These are phyloP conservation scores for Ocimum tenuiflorum DNA, from an alignment of 257 asterid species.

Conservation along the genomic window DNA sequence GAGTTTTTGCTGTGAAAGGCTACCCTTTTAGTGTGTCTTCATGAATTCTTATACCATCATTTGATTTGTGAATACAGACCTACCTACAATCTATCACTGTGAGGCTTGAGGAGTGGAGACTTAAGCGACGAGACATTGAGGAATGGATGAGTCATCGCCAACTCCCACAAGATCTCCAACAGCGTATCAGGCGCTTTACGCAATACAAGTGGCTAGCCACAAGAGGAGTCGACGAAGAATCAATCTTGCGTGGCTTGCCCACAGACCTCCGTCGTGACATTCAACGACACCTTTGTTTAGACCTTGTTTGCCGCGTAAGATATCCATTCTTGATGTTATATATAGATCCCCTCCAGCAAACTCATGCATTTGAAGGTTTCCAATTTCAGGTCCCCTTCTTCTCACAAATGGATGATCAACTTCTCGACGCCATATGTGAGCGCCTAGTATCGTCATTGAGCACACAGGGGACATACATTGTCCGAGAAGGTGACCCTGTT, in stretches of 20 bases:
- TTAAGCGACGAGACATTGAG: conserved; percentile 78
- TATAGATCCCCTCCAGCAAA: too few species aligned
- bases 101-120: conserved; percentile 95
- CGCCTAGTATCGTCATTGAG: conserved; percentile 66
- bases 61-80: conserved; percentile 35
- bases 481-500: conserved; percentile 83
- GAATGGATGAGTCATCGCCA: conserved; percentile 95
- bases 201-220: conserved; percentile 88
- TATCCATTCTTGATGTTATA: not conserved
- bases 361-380: not conserved
- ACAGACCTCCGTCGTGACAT: conserved; percentile 79
- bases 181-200: conserved; percentile 61
- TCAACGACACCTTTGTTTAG: conserved; percentile 78
- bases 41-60: not conserved
- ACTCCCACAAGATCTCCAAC: conserved; percentile 57
- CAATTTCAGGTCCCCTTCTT: conserved; percentile 70
- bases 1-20: too few species aligned
- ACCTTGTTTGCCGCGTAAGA: conserved; percentile 82
- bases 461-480: conserved; percentile 71
- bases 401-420: conserved; percentile 75
- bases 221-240: conserved; percentile 78
- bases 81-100: conserved; percentile 83
- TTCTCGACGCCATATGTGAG: conserved; percentile 84
- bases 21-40: too few species aligned
- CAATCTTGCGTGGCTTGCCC: conserved; percentile 62